Percentiles rank a stretch among this genome's conserved stretches.
Conservation (phyloP, 441 rosid species). For the Populus trichocarpa region DNA sequence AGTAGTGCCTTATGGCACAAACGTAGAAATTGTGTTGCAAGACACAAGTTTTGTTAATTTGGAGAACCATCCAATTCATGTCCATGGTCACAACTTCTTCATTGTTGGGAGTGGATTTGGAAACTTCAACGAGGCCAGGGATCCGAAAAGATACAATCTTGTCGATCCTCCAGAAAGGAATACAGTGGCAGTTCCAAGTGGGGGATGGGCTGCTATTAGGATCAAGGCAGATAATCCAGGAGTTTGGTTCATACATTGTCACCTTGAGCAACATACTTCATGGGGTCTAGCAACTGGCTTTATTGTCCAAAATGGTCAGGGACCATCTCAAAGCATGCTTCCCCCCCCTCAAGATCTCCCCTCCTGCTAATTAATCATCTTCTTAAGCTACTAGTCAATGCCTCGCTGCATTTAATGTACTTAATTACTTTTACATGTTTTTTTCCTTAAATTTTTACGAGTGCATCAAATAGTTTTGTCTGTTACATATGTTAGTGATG, state of each 20-base stretch:
- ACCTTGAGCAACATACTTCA: conserved; percentile 50
- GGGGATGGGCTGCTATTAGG: conserved; percentile 63
- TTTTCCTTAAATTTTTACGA: too few relatives aligned
- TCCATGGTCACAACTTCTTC: conserved; percentile 68
- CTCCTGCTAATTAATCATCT: background rate
- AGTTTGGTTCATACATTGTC: conserved; percentile 23
- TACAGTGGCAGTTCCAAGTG: conserved; percentile 48
- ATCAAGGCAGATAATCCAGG: conserved; percentile 59
- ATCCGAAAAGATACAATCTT: conserved; percentile 38
- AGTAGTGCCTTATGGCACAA: conserved; percentile 45
- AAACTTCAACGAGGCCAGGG: conserved; percentile 38
- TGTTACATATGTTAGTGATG: background rate
- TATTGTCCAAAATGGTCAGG: conserved; percentile 45
- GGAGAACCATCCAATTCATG: conserved; percentile 61
- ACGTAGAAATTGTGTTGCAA: conserved; percentile 52
- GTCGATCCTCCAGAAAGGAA: conserved; percentile 68
- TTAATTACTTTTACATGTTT: background rate
- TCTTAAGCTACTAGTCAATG: background rate
- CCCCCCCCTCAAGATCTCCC: conserved; percentile 65
- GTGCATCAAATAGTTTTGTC: background rate
- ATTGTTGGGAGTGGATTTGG: conserved; percentile 53
- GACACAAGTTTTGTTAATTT: conserved; percentile 43
- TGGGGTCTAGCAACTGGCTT: conserved; percentile 68
- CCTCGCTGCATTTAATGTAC: background rate
- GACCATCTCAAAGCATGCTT: conserved; percentile 40